phyloP scores from a whole-genome alignment of 768 basidiomycete genomes.

The Mycena leptocephala region DNA sequence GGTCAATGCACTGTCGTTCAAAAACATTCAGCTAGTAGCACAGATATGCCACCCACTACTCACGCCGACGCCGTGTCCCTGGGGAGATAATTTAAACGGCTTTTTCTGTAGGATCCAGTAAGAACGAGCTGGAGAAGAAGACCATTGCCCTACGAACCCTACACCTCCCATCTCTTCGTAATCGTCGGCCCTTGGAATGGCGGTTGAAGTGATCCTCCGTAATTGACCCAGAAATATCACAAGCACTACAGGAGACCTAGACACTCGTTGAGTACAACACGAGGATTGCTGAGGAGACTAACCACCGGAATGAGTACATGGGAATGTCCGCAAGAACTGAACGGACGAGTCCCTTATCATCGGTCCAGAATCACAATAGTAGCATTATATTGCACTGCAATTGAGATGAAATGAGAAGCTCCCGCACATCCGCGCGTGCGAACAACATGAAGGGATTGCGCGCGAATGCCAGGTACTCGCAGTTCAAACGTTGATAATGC shows the following conservation, averaged over 20 bases:
- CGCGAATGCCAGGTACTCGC: not conserved
- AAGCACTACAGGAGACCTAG: not conserved
- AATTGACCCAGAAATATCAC: not conserved
- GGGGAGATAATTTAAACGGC: not conserved
- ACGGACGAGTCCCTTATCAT: not conserved
- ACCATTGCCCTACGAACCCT: not conserved
- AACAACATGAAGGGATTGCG: not conserved
- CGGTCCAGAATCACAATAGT: not conserved
- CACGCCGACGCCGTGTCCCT: not conserved
- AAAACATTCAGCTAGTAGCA: not conserved
- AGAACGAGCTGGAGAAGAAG: not conserved
- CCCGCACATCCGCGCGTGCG: not conserved
- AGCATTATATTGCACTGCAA: not conserved
- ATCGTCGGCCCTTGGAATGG: not conserved
- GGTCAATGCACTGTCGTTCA: too few species aligned
- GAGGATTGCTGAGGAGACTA: not conserved
- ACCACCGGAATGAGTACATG: not conserved
- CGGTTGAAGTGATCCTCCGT: not conserved
- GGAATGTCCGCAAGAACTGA: not conserved
- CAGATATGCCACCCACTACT: not conserved
- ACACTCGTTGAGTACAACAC: not conserved
- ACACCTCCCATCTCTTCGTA: not conserved
- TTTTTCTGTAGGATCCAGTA: not conserved
- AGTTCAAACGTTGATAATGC: not conserved
- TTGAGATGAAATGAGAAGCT: not conserved